Percentiles rank a stretch among this genome's conserved stretches.
Conservation (phyloP, 179 eudicot species). For the Silene vulgaris region DNA sequence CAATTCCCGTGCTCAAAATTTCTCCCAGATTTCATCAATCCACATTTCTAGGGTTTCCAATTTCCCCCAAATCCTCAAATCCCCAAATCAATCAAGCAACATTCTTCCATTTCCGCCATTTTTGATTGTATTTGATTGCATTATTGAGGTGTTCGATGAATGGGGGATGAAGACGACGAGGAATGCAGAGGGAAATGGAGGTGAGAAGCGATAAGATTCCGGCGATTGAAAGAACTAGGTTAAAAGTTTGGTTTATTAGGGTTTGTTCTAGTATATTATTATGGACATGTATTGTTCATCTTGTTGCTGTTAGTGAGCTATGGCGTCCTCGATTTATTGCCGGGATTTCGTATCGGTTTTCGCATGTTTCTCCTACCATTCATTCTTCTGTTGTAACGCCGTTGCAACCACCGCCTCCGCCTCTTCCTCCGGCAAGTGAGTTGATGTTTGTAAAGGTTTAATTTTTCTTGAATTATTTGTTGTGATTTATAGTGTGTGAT, state of each 20-base stretch:
- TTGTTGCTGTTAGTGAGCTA: constrained; percentile 71
- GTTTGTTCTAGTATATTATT: constrained; percentile 77
- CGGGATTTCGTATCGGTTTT: constrained; percentile 36
- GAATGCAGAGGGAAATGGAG: constrained; percentile 46
- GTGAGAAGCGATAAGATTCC: constrained; percentile 53
- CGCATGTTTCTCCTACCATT: constrained; percentile 21
- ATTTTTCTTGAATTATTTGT: not conserved
- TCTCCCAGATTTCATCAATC: constrained; percentile 20
- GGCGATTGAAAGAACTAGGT: constrained; percentile 56
- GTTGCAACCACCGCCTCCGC: constrained; percentile 37
- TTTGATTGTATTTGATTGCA: not conserved
- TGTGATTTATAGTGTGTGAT: no score
- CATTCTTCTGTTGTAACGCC: constrained; percentile 20
- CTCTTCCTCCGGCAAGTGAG: constrained; percentile 55
- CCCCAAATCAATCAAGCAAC: not conserved
- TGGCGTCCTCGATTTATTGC: constrained; percentile 63
- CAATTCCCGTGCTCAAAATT: constrained; percentile 21
- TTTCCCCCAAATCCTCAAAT: not conserved
- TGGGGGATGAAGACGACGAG: constrained; percentile 25
- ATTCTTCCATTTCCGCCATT: not conserved
- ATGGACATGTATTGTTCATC: constrained; percentile 93
- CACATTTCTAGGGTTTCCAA: constrained; percentile 30
- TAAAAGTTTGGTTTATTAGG: constrained; percentile 80
- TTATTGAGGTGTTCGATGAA: constrained; percentile 20
- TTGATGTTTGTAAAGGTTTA: constrained; percentile 6